phyloP scores from a whole-genome alignment of 2,329 filamentous ascomycete species.

The Fusarium annulatum region DNA sequence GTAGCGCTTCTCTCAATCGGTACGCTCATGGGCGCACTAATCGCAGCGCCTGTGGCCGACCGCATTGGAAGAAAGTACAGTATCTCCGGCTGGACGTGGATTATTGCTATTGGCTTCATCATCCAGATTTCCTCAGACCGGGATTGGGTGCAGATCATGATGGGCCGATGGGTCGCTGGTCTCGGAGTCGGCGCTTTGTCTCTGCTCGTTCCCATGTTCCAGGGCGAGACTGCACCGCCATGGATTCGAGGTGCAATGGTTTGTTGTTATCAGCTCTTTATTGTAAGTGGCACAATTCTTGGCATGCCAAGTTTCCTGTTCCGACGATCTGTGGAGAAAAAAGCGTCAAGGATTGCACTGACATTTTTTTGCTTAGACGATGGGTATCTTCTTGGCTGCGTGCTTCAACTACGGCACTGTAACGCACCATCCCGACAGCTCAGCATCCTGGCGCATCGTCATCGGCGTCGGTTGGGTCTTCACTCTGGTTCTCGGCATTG shows the following conservation, averaged over 20 bases:
- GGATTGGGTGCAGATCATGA: slow-evolving; percentile 73
- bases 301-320: background rate
- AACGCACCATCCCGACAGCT: slow-evolving; percentile 55
- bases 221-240: slow-evolving; percentile 75
- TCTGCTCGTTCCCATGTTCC: slow-evolving; percentile 77
- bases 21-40: slow-evolving; percentile 69
- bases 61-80: slow-evolving; percentile 70
- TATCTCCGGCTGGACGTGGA: slow-evolving; percentile 69
- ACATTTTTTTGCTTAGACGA: background rate
- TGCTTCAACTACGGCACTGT: slow-evolving; percentile 72
- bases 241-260: slow-evolving; percentile 75
- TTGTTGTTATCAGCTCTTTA: slow-evolving; percentile 76
- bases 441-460: slow-evolving; percentile 70
- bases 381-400: slow-evolving; percentile 72
- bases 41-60: slow-evolving; percentile 73
- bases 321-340: background rate
- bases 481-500: slow-evolving; percentile 59
- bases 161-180: slow-evolving; percentile 73
- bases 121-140: slow-evolving; percentile 68
- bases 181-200: slow-evolving; percentile 74
- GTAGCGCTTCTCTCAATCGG: slow-evolving; percentile 69
- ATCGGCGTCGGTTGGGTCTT: slow-evolving; percentile 65
- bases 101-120: slow-evolving; percentile 74
- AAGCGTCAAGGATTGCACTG: background rate
- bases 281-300: slow-evolving; percentile 54